Evolutionary conservation across 345 rosid species (phyloP), one percentile per base, ranked within the genome.

Genomic region (Excoecaria cochinchinensis): DNA sequence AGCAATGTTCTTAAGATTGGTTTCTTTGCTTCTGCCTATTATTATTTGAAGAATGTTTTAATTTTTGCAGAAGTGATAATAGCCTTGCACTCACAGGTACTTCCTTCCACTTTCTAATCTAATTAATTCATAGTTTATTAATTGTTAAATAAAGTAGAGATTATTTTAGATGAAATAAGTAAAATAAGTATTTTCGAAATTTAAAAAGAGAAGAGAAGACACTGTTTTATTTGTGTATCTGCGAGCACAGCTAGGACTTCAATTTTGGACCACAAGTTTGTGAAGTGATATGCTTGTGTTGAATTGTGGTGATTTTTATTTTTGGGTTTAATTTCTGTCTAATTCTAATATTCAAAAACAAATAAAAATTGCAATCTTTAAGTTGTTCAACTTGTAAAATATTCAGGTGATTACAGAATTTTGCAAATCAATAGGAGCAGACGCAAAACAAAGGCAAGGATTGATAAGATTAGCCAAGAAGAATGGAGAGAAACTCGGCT

Each of bases 371-470:
- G 31, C 22, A 21, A 3, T 57, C 58, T 50, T 19, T 31, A 14
- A 19, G 5, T 46, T 17, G 48, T 36, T 31, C 62, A 62, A 10
- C 22, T 16, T 42, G 62, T 58, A 3, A 52, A 72, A 50, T 71
- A 52, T 56, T 62, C 90, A 92, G 98, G 97, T 95, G 69, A 95
- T 94, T 51, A 94, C 89, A 1, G 98, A 92, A 76, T 95, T 95
- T 84, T 95, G 98, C 89, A 95, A 88, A 85, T 85, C 99, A 12
- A 92, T 95, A 47, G 99, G 99, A 78, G 98, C 99, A 7, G 99
- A 95, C 87, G 83, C 90, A 0, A 95, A 95, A 78, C 99, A 92
- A 79, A 90, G 98, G 87, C 99, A 95, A 83, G 98, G 99, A 21
- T 82, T 95, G 71, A 95, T 95, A 52, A 88, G 99, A 61, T 74